Base-by-base conservation (phyloP, 1,284 basidiomycete genomes). In the Malassezia psittaci region DNA sequence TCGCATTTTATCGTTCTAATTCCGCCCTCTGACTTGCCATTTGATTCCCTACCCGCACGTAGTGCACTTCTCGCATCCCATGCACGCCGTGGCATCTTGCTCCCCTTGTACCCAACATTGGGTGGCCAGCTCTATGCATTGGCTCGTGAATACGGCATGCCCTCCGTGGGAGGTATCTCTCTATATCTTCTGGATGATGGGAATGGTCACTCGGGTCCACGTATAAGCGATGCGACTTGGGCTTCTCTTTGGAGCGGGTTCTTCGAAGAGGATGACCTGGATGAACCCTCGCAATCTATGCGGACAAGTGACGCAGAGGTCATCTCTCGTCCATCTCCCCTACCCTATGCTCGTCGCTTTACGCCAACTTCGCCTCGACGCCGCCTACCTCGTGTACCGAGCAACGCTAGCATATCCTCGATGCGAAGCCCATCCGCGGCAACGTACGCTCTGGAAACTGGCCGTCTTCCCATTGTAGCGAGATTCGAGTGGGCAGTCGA, bases 71-170 rank as follows among this genome's bases (percentile, higher is more conserved):
- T 37, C 12, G 48, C 47, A 3, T 35, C 45, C 21, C 49, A 64
- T 13, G 38, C 56, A 11, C 66, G 65, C 34, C 59, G 70, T 34
- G 70, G 70, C 36, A 65, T 64, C 16, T 65, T 73, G 1, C 39
- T 73, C 35, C 70, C 70, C 0, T 60, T 73, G 37, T 72, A 72
- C 47, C 70, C 70, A 0, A 70, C 70, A 0, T 62, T 73, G 12
- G 67, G 66, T 18, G 69, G 68, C 6, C 70, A 73, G 54, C 64
- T 73, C 6, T 73, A 69, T 53, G 70, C 70, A n/a, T 67, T 73
- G 48, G 61, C 70, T 4, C 62, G 70, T 45, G 69, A 73, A 34
- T 72, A 65, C n/a, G 66, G 65, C 2, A 50, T 73, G 12, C 70
- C 70, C 2, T 70, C 69, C 2, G 59, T 73, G 7, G 69, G 68